phyloP scores from a whole-genome alignment of 2,329 filamentous ascomycete genomes.

The Clarireedia paspali region DNA sequence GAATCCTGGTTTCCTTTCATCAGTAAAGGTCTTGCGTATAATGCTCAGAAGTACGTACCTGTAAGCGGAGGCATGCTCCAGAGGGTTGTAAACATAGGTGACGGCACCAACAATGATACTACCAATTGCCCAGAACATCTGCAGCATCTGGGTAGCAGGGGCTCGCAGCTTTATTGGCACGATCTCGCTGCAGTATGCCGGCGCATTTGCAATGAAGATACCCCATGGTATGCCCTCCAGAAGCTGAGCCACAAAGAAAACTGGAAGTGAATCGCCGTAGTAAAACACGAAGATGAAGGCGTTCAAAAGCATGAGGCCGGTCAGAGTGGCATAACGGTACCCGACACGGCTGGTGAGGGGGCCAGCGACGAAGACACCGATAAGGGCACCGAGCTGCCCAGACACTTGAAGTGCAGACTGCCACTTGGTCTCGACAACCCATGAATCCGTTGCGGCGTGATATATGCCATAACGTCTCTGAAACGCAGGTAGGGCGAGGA shows the following conservation, averaged over 20 bases:
- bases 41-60: constrained; percentile 30
- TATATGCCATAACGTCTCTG: constrained; percentile 6
- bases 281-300: constrained; percentile 34
- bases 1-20: constrained; percentile 34
- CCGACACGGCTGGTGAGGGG: constrained; percentile 51
- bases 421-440: constrained; percentile 45
- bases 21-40: constrained; percentile 25
- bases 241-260: constrained; percentile 46
- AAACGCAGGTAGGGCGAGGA: constrained; percentile 45
- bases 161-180: constrained; percentile 50
- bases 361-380: constrained; percentile 52
- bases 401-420: constrained; percentile 48
- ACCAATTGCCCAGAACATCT: constrained; percentile 62
- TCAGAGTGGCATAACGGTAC: constrained; percentile 52
- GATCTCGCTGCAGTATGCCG: constrained; percentile 55
- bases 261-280: constrained; percentile 32
- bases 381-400: constrained; percentile 50
- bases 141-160: constrained; percentile 54
- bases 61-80: constrained; percentile 31
- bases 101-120: constrained; percentile 51
- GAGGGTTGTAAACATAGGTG: constrained; percentile 44
- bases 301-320: constrained; percentile 48
- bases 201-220: constrained; percentile 58
- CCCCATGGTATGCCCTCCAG: constrained; percentile 59
- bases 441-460: constrained; percentile 3